Conservation (phyloP, 2,329 filamentous ascomycete species). For the Trichoderma atrobrunneum region DNA sequence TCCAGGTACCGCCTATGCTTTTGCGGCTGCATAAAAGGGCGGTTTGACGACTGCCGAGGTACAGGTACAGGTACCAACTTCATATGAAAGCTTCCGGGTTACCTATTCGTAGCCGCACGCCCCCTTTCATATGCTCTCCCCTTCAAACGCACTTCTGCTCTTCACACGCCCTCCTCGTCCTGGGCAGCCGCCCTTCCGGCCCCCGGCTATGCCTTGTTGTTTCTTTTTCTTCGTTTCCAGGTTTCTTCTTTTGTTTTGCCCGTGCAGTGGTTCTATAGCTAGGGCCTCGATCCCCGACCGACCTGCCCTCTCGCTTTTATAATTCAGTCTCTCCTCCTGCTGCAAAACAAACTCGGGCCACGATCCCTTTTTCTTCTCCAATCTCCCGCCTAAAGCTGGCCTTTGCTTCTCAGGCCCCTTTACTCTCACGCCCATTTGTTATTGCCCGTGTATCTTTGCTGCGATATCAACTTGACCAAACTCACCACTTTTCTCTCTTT, state of each 20-base stretch:
- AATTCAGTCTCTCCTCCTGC: constrained; percentile 13
- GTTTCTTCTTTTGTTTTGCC: background rate
- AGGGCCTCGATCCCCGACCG: background rate
- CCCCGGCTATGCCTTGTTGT: background rate
- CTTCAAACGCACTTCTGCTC: background rate
- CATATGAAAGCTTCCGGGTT: background rate
- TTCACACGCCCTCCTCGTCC: constrained; percentile 15
- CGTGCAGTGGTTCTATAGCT: background rate
- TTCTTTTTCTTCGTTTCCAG: background rate
- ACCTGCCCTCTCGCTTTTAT: constrained; percentile 15
- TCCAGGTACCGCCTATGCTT: background rate
- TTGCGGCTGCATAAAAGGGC: background rate
- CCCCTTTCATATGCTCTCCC: background rate
- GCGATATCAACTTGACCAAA: background rate
- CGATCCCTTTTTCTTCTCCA: background rate
- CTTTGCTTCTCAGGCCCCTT: constrained; percentile 3
- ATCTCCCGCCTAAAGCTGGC: background rate
- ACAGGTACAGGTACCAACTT: background rate
- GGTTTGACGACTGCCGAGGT: background rate
- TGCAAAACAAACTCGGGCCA: background rate
- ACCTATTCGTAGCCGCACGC: background rate
- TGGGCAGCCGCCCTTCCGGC: constrained; percentile 15
- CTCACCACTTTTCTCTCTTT: background rate
- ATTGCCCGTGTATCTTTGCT: background rate
- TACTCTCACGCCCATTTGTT: background rate